Evolutionary conservation across 2,329 filamentous ascomycete genomes (phyloP).

Genomic region (Ceratocystis harringtonii): DNA sequence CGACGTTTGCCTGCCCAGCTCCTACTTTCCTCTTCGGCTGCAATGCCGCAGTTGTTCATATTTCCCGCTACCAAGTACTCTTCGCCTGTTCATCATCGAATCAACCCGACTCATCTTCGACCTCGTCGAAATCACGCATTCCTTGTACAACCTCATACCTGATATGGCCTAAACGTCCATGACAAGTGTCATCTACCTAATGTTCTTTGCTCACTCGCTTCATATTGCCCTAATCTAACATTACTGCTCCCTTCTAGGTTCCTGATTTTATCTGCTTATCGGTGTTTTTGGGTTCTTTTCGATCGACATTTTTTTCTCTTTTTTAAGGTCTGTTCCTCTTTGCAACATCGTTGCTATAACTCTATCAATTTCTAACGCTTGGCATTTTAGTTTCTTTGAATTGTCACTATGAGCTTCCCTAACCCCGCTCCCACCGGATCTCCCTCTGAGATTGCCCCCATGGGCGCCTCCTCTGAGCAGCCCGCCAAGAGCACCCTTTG

Average conservation of each 20-base stretch:
- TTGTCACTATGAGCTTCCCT: slow-evolving; percentile 19
- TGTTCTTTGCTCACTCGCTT: not conserved
- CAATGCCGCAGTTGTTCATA: not conserved
- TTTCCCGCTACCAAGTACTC: not conserved
- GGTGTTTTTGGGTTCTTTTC: slow-evolving; percentile 13
- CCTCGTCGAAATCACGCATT: not conserved
- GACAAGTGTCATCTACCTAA: not conserved
- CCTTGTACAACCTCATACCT: not conserved
- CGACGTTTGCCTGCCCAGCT: not conserved
- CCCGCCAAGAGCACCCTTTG: slow-evolving; percentile 44
- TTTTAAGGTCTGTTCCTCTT: not conserved
- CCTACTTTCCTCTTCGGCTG: not conserved
- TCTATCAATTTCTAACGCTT: not conserved
- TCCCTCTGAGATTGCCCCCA: slow-evolving; percentile 23
- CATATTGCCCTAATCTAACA: not conserved
- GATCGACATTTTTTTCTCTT: slow-evolving; percentile 8
- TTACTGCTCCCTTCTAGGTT: not conserved
- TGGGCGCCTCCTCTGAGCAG: slow-evolving; percentile 27
- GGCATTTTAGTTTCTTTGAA: not conserved
- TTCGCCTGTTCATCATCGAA: not conserved
- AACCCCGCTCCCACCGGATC: slow-evolving; percentile 17
- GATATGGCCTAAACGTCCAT: not conserved
- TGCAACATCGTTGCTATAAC: not conserved
- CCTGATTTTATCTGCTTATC: slow-evolving; percentile 10
- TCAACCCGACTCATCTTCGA: not conserved